Evolutionary conservation across 768 basidiomycete genomes (phyloP), one percentile per base, ranked within the genome.

Genomic region (Infundibulicybe gibba): DNA sequence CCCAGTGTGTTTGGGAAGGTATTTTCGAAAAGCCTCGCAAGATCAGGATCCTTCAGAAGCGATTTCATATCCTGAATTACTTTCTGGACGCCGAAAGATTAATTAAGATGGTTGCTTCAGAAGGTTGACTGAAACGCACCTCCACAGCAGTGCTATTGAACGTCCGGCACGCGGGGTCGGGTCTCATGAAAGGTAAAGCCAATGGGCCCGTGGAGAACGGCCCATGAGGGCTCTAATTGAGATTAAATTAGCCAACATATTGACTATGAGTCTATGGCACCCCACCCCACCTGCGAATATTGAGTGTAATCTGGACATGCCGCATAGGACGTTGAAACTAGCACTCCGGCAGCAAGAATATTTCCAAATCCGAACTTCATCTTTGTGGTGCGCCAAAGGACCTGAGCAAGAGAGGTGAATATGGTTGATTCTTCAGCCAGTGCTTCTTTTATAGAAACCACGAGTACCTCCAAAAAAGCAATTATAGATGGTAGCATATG

Each of bases 1-100:
- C 86, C 87, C 39, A 90, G 74, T 0, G 88, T 90, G 54, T 88
- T 88, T 3, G 88, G 88, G 57, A 89, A 88, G 1, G 87, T 83
- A 51, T 90, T 90, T 61, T 89, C 87, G 53, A 90, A 90, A 16
- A 90, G 60, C 42, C 85, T 76, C 11, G 87, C 88, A 43, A 90
- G 53, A 55, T 90, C 88, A 0, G 87, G 83, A 57, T 90, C 85
- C 59, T 81, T 88, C 47, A 90, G 66, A 39, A 83, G 72, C 14
- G 67, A 60, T 37, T 77, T 88, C 84, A 88, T 85, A 61, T 90
- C 84, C n/a, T 52, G 54, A 25, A 90, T 84, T 21, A 89, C 85
- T 73, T 79, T 74, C 87, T 89, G 51, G 3, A 41, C 10, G 20
- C 19, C 44, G 41, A 39, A 48, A 19, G 33, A 47, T 13, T 19